Percentiles rank a stretch among this genome's conserved stretches.
phyloP scores from a whole-genome alignment of 352 stramenopile genomes.

The Globisporangium nunn region DNA sequence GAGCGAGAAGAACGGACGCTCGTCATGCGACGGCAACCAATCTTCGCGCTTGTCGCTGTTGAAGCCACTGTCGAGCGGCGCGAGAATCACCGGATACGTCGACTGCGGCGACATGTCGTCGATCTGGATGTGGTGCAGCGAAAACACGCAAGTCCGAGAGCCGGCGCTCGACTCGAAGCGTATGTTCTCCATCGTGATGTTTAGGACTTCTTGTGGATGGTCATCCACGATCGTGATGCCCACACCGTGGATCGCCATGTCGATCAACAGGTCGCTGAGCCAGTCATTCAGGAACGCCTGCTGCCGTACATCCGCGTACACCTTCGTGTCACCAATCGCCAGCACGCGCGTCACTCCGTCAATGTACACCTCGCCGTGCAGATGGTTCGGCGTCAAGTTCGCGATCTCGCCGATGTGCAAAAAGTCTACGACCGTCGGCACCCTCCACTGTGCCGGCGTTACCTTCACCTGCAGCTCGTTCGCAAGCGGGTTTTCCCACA shows the following conservation, averaged over 20 bases:
- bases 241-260: constrained; percentile 65
- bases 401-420: constrained; percentile 61
- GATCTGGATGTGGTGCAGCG: constrained; percentile 79
- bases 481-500: constrained; percentile 69
- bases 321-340: constrained; percentile 63
- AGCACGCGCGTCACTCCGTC: constrained; percentile 75
- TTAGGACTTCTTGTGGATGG: constrained; percentile 70
- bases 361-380: constrained; percentile 84
- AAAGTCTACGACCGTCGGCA: constrained; percentile 69
- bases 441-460: constrained; percentile 50
- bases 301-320: constrained; percentile 51
- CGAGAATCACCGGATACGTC: constrained; percentile 69
- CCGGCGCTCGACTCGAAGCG: constrained; percentile 41
- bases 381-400: constrained; percentile 38
- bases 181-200: constrained; percentile 85
- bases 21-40: constrained; percentile 71
- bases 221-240: constrained; percentile 77
- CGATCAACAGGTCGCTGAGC: constrained; percentile 68
- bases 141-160: constrained; percentile 46
- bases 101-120: constrained; percentile 79
- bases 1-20: constrained; percentile 66
- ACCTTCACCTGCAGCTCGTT: constrained; percentile 49
- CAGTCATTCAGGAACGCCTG: constrained; percentile 57
- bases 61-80: constrained; percentile 76
- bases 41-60: constrained; percentile 85